Percentiles rank a stretch among this genome's conserved stretches.
Evolutionary conservation across 495 filamentous ascomycete species (phyloP).

Genomic region (Schizothecium vesticola): DNA sequence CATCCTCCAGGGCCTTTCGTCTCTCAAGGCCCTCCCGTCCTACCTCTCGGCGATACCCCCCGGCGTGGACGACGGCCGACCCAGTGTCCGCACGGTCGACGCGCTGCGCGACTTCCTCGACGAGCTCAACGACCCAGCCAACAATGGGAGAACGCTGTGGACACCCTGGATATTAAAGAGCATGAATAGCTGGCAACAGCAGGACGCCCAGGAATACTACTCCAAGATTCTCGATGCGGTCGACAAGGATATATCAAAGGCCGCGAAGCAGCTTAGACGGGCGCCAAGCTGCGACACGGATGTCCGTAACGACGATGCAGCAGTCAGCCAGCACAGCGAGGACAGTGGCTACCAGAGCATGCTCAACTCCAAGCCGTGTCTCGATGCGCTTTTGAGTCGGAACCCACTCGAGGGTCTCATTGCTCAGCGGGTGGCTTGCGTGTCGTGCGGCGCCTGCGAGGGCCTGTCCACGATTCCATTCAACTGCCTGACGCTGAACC

Average conservation of each 20-base stretch:
- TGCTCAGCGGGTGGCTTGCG: constrained; percentile 86
- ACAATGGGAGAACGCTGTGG: constrained; percentile 70
- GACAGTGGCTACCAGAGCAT: constrained; percentile 46
- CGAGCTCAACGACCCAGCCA: constrained; percentile 59
- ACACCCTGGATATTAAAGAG: constrained; percentile 70
- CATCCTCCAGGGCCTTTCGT: constrained; percentile 79
- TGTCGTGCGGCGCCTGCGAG: constrained; percentile 77
- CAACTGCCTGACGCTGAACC: constrained; percentile 84
- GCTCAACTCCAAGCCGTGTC: constrained; percentile 20
- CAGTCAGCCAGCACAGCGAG: constrained; percentile 40
- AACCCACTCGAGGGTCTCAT: constrained; percentile 80
- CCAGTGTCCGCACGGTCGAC: constrained; percentile 29
- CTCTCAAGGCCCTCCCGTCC: constrained; percentile 57
- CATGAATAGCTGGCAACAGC: constrained; percentile 91
- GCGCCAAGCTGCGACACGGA: constrained; percentile 29
- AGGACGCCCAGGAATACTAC: constrained; percentile 98
- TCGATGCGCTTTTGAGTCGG: constrained; percentile 23
- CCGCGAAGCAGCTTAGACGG: constrained; percentile 35
- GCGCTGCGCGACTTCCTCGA: constrained; percentile 59
- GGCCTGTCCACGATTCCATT: constrained; percentile 85
- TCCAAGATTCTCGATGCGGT: constrained; percentile 83
- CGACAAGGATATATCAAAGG: constrained; percentile 65
- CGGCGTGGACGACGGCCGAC: constrained; percentile 26
- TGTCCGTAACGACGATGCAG: constrained; percentile 29
- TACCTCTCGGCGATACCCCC: constrained; percentile 40